phyloP scores from a whole-genome alignment of 208 protist species.

The Trypanosoma rangeli region DNA sequence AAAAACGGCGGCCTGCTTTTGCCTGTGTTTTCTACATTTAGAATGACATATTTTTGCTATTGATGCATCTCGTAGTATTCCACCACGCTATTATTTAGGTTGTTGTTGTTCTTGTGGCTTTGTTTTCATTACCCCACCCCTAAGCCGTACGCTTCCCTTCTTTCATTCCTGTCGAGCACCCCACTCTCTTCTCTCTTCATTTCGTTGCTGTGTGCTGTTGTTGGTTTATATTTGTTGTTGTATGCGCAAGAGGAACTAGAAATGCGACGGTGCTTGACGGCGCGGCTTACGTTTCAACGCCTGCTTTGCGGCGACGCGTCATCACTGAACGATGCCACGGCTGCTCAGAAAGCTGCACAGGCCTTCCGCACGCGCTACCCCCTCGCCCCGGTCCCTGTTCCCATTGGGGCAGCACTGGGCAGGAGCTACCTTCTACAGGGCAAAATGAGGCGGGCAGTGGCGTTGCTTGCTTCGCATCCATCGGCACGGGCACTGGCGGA shows the following conservation, averaged over 20 bases:
- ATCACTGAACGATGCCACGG: constrained; percentile 7
- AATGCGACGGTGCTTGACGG: constrained; percentile 25
- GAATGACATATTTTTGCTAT: neutral
- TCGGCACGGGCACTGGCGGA: constrained; percentile 12
- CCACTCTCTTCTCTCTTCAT: neutral
- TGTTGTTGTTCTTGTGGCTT: neutral
- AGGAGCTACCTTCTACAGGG: constrained; percentile 30
- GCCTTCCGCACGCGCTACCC: constrained; percentile 31
- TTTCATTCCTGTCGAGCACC: neutral
- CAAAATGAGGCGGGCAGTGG: constrained; percentile 35
- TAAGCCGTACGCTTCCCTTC: neutral
- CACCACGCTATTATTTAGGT: neutral
- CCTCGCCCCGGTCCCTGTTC: constrained; percentile 47
- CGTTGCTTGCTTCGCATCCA: constrained; percentile 48
- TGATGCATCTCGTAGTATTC: neutral
- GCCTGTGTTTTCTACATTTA: too few species aligned
- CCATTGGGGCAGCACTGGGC: constrained; percentile 42
- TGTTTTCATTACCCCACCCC: neutral
- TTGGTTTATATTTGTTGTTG: neutral
- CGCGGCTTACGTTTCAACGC: constrained; percentile 58
- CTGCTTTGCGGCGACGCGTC: constrained; percentile 48
- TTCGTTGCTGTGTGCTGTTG: too few species aligned
- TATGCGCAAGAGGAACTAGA: neutral
- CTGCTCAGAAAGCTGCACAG: constrained; percentile 13
- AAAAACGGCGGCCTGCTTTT: neutral